A percentile compares a stretch with the other conserved stretches of the same genome.
These are phyloP conservation scores for Pogostemon cablin DNA, from an alignment of 257 asterid species.

Conservation along the genomic window DNA sequence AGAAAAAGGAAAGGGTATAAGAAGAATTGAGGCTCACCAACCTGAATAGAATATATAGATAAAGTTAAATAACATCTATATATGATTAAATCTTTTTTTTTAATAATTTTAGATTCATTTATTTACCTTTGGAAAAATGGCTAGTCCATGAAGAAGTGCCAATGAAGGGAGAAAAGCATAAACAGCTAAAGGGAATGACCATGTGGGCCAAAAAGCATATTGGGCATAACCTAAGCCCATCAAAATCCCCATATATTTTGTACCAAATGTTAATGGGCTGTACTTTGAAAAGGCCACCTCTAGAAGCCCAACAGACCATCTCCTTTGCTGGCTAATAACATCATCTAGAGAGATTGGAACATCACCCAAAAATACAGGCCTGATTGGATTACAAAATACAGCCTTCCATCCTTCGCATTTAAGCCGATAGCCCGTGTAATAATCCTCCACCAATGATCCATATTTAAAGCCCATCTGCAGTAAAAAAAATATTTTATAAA, in stretches of 20 bases:
- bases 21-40: conserved; percentile 43
- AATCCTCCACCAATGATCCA: conserved; percentile 80
- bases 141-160: conserved; percentile 49
- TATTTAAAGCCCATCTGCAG: conserved; percentile 67
- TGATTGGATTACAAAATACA: conserved; percentile 56
- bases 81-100: not conserved
- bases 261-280: conserved; percentile 61
- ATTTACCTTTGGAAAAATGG: conserved; percentile 65
- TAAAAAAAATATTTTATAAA: not conserved
- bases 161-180: conserved; percentile 63
- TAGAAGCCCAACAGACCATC: conserved; percentile 68
- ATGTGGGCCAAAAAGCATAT: conserved; percentile 57
- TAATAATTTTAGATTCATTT: no score
- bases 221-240: conserved; percentile 49
- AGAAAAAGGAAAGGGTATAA: conserved; percentile 54
- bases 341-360: conserved; percentile 59
- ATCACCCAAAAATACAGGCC: conserved; percentile 77
- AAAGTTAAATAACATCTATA: not conserved
- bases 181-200: conserved; percentile 47
- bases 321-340: conserved; percentile 50
- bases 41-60: conserved; percentile 29
- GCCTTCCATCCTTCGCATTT: conserved; percentile 80
- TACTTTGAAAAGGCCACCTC: conserved; percentile 64
- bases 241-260: conserved; percentile 40
- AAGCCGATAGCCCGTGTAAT: conserved; percentile 65